A percentile compares a stretch with the other conserved stretches of the same genome.
Evolutionary conservation across 306 rosid genomes (phyloP).

Genomic region (Dicorynia guianensis): DNA sequence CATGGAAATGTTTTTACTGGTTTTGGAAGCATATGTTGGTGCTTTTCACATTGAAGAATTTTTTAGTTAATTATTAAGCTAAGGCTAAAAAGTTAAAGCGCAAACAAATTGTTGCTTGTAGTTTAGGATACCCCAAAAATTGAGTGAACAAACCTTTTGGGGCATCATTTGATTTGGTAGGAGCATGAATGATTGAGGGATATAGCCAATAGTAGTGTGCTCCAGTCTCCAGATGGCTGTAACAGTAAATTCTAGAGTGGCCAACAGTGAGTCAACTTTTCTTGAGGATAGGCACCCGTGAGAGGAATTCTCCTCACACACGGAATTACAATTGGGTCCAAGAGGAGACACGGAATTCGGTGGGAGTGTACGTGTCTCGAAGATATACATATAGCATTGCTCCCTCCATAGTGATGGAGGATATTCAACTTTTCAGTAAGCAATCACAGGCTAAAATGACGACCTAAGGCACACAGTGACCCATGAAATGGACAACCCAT

Average conservation of each 20-base stretch:
- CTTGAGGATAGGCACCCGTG: neutral
- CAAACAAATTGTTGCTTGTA: constrained; percentile 4
- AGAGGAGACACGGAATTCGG: too few relatives aligned
- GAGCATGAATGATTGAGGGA: constrained; percentile 9
- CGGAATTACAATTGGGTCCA: too few relatives aligned
- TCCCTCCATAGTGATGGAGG: neutral
- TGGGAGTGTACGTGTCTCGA: too few relatives aligned
- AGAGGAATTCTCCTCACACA: too few relatives aligned
- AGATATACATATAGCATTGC: too few relatives aligned
- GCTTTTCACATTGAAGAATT: neutral
- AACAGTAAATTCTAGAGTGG: too few relatives aligned
- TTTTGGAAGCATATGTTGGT: too few relatives aligned
- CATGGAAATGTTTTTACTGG: too few relatives aligned
- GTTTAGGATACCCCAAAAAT: neutral
- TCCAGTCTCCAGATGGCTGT: too few relatives aligned
- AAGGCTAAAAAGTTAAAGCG: neutral
- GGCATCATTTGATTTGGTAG: constrained; percentile 1
- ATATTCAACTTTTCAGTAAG: constrained; percentile 1
- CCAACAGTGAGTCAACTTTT: neutral
- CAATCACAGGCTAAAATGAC: neutral
- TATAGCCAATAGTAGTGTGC: too few relatives aligned
- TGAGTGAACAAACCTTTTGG: neutral
- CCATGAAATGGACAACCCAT: constrained; percentile 28
- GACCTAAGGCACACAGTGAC: neutral
- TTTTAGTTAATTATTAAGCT: neutral